Conservation (phyloP, 139 green algal species). For the Pseudopediastrum boryanum region DNA sequence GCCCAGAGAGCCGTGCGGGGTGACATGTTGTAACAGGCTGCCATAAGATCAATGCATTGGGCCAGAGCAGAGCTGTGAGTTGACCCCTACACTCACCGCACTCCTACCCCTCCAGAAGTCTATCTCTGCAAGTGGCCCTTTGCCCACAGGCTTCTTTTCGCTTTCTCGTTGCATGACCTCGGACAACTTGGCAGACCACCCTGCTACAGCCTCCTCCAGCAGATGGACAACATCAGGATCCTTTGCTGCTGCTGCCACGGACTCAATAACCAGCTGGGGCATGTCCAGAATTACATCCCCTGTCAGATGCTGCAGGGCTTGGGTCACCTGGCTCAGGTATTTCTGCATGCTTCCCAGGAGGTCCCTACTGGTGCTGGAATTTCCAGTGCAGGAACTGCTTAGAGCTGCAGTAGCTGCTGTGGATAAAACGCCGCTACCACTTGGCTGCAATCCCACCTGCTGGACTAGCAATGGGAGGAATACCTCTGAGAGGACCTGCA, state of each 20-base stretch:
- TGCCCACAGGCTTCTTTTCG: slow-evolving; percentile 61
- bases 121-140: slow-evolving; percentile 85
- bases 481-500: slow-evolving; percentile 54
- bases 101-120: slow-evolving; percentile 86
- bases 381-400: slow-evolving; percentile 11
- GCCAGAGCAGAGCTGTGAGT: no score
- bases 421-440: no score
- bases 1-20: no score
- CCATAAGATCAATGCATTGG: no score
- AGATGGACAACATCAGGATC: slow-evolving; percentile 58
- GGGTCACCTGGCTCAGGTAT: slow-evolving; percentile 69
- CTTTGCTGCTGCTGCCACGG: slow-evolving; percentile 39
- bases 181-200: slow-evolving; percentile 61
- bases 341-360: slow-evolving; percentile 73
- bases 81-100: no score
- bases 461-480: slow-evolving; percentile 65
- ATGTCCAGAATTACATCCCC: slow-evolving; percentile 69
- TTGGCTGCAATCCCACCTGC: no score
- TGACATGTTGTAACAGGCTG: no score
- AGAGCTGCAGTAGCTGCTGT: slow-evolving; percentile 32
- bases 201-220: slow-evolving; percentile 65
- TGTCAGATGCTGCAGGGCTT: slow-evolving; percentile 73
- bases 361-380: slow-evolving; percentile 49
- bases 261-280: slow-evolving; percentile 53
- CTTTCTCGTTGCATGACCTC: slow-evolving; percentile 60